phyloP scores from a whole-genome alignment of 306 rosid species.

The Echinosophora koreensis region DNA sequence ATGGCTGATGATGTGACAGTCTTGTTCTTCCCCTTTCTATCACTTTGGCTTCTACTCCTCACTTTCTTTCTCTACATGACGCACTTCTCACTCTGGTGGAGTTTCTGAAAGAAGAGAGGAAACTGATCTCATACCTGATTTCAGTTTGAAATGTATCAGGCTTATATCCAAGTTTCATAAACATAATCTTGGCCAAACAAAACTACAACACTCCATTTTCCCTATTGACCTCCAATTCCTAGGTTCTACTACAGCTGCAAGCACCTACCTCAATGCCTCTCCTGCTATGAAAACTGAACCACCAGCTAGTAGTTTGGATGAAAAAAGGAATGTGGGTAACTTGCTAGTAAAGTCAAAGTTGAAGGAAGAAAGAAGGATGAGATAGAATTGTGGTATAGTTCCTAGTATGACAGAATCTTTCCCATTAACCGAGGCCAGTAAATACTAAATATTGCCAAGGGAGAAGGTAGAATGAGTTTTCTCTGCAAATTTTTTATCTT shows the following conservation, averaged over 20 bases:
- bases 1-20: too few species aligned
- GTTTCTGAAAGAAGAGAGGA: constrained; percentile 30
- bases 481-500: constrained; percentile 28
- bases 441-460: background rate
- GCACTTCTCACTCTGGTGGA: too few species aligned
- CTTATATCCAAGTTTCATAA: constrained; percentile 95
- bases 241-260: constrained; percentile 20
- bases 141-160: constrained; percentile 87
- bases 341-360: constrained; percentile 26
- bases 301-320: constrained; percentile 27
- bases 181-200: constrained; percentile 69
- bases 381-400: constrained; percentile 39
- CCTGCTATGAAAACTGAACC: constrained; percentile 18
- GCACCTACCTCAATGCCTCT: background rate
- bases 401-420: constrained; percentile 63
- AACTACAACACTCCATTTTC: constrained; percentile 20
- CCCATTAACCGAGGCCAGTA: constrained; percentile 52
- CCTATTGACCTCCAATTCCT: constrained; percentile 34
- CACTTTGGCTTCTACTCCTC: too few species aligned
- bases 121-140: constrained; percentile 58
- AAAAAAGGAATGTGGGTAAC: constrained; percentile 18
- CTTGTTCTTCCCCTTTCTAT: too few species aligned
- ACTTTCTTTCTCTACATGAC: too few species aligned
- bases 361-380: constrained; percentile 39
- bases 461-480: constrained; percentile 21